Evolutionary conservation across 1,284 basidiomycete genomes (phyloP), one percentile per base, ranked within the genome.

Genomic region (Naganishia albida): DNA sequence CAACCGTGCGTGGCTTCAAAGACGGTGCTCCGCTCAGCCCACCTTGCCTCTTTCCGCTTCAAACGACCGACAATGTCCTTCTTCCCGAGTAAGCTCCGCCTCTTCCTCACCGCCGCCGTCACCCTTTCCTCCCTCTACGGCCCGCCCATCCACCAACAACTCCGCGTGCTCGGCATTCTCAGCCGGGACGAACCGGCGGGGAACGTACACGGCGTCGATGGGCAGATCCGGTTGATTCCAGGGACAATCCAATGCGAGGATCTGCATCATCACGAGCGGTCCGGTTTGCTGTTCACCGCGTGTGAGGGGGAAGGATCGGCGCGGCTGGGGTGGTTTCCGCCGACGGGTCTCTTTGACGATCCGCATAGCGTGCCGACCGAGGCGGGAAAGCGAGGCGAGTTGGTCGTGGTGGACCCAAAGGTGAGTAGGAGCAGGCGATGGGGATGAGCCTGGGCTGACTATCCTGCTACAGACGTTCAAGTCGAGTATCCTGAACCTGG

Each of bases 261-360:
- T 50, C 38, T 71, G 42, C 64, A 65, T 10, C 52, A 43, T 34
- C 68, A 67, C 43, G 39, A 13, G n/a, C 20, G 44, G 20, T 65
- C 62, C 25, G 67, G 66, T 18, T 15, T 65, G 26, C 34, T 72
- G 16, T 50, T 69, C 23, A 57, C 66, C 25, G 62, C 67, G 23
- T 68, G 68, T 42, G 63, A 70, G 39, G 66, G 64, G 7, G 48
- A 63, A n/a, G 16, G 20, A 30, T 20, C 25, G 12, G 20, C 30
- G 4, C 50, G 70, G 43, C 26, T 48, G 38, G 46, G 50, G 7
- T 75, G 74, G 74, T 75, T 72, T 63, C 74, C 74, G 2, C 66
- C 73, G 7, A 56, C 70, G 38, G 46, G 40, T 10, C 46, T 49
- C 16, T 71, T 74, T 34, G 66, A 51, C 20, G 46, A 67, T 43